A percentile compares a stretch with the other conserved stretches of the same genome.
phyloP scores from a whole-genome alignment of 371 early-diverging fungal genomes.

The Blyttiomyces sp. region DNA sequence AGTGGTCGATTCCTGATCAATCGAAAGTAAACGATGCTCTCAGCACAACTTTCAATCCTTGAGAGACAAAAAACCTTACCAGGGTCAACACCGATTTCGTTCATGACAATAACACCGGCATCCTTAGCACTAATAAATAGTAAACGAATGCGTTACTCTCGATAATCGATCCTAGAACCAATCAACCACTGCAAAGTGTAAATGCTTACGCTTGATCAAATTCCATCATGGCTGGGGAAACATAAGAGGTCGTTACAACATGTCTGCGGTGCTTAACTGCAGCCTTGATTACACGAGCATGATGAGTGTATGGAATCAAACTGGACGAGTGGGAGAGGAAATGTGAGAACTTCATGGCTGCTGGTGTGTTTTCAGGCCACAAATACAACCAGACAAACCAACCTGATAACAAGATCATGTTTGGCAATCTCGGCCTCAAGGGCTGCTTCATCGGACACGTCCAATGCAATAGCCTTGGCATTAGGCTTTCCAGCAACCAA shows the following conservation, averaged over 20 bases:
- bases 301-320: conserved; percentile 92
- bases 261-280: conserved; percentile 84
- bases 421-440: conserved; percentile 66
- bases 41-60: neutral
- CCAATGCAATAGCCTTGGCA: conserved; percentile 51
- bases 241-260: conserved; percentile 95
- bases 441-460: conserved; percentile 45
- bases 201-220: conserved; percentile 59
- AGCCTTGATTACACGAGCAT: conserved; percentile 75
- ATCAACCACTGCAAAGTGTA: neutral
- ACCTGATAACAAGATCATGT: conserved; percentile 88
- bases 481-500: conserved; percentile 54
- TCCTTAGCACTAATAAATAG: conserved; percentile 71
- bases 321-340: conserved; percentile 34
- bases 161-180: conserved; percentile 5
- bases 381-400: neutral
- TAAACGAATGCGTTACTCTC: neutral
- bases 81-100: conserved; percentile 97
- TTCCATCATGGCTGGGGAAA: conserved; percentile 85
- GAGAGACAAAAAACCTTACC: too few relatives aligned
- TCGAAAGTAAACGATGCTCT: too few relatives aligned
- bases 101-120: conserved; percentile 83
- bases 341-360: neutral
- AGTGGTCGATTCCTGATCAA: conserved; percentile 94
- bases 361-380: neutral